Percentiles rank a stretch among this genome's conserved stretches.
phyloP scores from a whole-genome alignment of 2,329 filamentous ascomycete genomes.

The Cytospora piceicola region DNA sequence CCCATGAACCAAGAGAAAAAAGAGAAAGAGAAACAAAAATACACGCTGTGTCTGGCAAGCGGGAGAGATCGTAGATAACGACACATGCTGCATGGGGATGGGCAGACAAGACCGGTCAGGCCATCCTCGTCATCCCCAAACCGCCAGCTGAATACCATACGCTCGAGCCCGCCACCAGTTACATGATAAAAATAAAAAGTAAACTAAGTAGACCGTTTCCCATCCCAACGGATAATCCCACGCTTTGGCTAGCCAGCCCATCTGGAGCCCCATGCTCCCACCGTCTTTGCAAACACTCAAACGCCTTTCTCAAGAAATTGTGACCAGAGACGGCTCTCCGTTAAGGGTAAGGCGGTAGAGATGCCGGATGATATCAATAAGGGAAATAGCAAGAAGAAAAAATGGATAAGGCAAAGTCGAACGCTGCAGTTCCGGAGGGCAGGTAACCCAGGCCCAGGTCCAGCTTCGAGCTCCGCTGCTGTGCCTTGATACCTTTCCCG shows the following conservation, averaged over 20 bases:
- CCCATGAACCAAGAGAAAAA: background rate
- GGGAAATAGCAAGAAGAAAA: background rate
- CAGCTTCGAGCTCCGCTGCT: background rate
- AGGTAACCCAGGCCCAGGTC: background rate
- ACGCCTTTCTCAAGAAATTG: constrained; percentile 16
- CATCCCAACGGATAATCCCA: background rate
- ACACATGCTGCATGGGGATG: background rate
- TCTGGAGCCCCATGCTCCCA: constrained; percentile 13
- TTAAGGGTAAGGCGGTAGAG: background rate
- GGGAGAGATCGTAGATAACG: background rate
- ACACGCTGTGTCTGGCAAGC: background rate
- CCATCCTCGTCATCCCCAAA: background rate
- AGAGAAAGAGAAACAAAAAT: background rate
- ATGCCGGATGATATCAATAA: constrained; percentile 4
- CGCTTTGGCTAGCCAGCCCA: constrained; percentile 4
- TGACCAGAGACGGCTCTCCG: constrained; percentile 12
- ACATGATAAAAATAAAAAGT: background rate
- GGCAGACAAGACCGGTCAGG: background rate
- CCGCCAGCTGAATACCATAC: background rate
- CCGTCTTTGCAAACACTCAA: constrained; percentile 14
- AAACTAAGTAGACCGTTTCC: background rate
- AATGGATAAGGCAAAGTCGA: background rate
- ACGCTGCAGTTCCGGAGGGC: background rate
- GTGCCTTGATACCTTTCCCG: background rate
- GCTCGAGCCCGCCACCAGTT: background rate